phyloP scores from a whole-genome alignment of 2,329 filamentous ascomycete genomes.

The Aspergillus intermedius region DNA sequence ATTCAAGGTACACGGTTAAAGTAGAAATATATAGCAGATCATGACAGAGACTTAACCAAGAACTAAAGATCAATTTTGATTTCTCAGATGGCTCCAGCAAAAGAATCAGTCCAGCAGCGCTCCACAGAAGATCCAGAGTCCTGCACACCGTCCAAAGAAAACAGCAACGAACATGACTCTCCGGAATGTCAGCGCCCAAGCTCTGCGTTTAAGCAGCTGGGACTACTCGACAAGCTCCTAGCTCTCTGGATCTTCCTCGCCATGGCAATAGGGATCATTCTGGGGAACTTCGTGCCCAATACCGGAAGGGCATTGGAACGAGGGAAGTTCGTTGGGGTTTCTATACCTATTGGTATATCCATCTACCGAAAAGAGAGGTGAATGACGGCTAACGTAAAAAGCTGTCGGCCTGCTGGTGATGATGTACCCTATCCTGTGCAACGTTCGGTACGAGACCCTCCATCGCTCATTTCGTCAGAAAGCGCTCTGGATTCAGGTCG shows the following conservation, averaged over 20 bases:
- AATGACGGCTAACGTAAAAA: conserved; percentile 23
- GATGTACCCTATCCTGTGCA: conserved; percentile 93
- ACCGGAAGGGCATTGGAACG: conserved; percentile 57
- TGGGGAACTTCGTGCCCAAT: conserved; percentile 65
- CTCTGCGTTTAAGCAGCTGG: conserved; percentile 15
- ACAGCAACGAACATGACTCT: neutral
- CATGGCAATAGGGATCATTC: conserved; percentile 65
- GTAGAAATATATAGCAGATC: no score
- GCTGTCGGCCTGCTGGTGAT: conserved; percentile 77
- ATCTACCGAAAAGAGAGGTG: neutral
- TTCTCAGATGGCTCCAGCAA: neutral
- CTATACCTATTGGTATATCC: conserved; percentile 55
- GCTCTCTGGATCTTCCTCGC: conserved; percentile 67
- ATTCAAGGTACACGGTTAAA: no score
- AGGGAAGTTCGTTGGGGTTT: conserved; percentile 65
- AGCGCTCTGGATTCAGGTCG: conserved; percentile 68
- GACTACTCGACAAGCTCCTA: conserved; percentile 15
- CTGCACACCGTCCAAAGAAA: neutral
- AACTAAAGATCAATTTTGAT: neutral
- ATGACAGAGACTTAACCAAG: neutral
- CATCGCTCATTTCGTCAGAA: conserved; percentile 58
- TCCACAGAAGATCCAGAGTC: neutral
- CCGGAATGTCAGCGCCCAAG: neutral
- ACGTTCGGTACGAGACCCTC: conserved; percentile 70
- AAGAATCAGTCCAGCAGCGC: neutral